Evolutionary conservation across 345 rosid genomes (phyloP), one percentile per base, ranked within the genome.

Genomic region (Kandelia obovata): DNA sequence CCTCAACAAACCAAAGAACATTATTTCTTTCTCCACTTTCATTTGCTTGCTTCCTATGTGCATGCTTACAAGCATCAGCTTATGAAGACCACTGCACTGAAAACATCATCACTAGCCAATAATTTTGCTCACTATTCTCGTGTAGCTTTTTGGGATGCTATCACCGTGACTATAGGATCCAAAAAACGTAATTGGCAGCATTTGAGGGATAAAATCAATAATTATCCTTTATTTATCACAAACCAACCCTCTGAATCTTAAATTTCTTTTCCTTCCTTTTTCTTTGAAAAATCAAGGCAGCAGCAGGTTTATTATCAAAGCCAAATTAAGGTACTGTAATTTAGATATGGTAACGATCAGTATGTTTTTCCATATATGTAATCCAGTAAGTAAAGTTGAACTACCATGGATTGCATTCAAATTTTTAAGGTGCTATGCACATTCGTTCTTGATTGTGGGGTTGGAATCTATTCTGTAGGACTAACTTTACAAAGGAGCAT

Each of bases 391-490:
- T 21, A 67, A 73, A 61, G 31, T 58, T 76, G 61, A 65, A 78
- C 59, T 56, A 11, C 19, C 25, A 62, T 37, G n/a, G 4, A 5
- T 7, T 21, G 19, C 15, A 21, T 7, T 46, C n/a, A 37, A 7
- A 21, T 10, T 53, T 27, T 31, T 27, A 26, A 17, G 53, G 23
- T 56, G 59, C 59, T 6, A 53, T 19, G 6, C 21, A 23, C 64
- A 32, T 61, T 46, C 68, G 55, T 65, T 81, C 67, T 74, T 39
- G 79, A 58, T 31, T 34, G 78, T 75, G 73, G 79, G 79, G 75
- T 21, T 58, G 83, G 82, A 82, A 84, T 81, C 80, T 57, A 52
- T 68, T 73, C 62, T 59, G 60, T 73, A 32, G 2, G 59, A 34
- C 67, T 66, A 78, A 62, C 76, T 78, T 78, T 75, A 66, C 32